These are phyloP conservation scores for Phytophthora megakarya DNA, from an alignment of 352 stramenopile species.

Conservation along the genomic window DNA sequence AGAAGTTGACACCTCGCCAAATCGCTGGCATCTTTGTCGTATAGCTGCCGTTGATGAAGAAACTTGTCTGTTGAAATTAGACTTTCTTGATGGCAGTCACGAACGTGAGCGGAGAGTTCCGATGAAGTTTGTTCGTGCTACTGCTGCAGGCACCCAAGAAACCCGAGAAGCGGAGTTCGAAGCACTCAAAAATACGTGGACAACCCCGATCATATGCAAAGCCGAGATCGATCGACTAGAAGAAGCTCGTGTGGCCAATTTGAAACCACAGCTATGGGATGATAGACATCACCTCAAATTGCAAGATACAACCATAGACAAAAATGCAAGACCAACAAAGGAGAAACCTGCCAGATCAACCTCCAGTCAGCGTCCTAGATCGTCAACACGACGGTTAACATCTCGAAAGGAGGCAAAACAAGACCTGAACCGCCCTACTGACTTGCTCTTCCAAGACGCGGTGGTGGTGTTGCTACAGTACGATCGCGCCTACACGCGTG, in stretches of 20 bases:
- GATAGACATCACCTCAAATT: constrained; percentile 15
- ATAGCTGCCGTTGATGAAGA: constrained; percentile 36
- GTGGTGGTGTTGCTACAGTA: constrained; percentile 39
- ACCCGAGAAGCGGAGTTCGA: constrained; percentile 34
- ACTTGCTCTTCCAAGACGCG: constrained; percentile 45
- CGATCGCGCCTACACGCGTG: constrained; percentile 36
- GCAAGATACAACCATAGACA: constrained; percentile 5
- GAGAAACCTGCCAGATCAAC: background rate
- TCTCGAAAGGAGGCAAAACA: constrained; percentile 1
- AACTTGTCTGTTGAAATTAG: constrained; percentile 36
- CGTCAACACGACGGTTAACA: constrained; percentile 2
- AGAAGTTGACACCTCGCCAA: background rate
- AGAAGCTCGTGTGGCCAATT: constrained; percentile 32
- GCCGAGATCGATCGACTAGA: constrained; percentile 48
- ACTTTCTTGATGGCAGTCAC: constrained; percentile 53
- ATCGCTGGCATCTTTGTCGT: constrained; percentile 45
- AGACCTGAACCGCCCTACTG: background rate
- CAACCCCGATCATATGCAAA: constrained; percentile 29
- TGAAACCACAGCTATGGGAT: constrained; percentile 28
- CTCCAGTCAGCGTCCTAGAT: constrained; percentile 12
- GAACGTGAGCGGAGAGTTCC: constrained; percentile 52
- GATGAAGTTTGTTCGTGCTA: constrained; percentile 43
- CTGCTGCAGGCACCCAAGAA: constrained; percentile 35
- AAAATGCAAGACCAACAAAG: background rate
- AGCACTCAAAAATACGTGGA: constrained; percentile 42